Evolutionary conservation across 164 flowering plant genomes (phyloP), one percentile per base, ranked within the genome.

Genomic region (Aristolochia contorta): DNA sequence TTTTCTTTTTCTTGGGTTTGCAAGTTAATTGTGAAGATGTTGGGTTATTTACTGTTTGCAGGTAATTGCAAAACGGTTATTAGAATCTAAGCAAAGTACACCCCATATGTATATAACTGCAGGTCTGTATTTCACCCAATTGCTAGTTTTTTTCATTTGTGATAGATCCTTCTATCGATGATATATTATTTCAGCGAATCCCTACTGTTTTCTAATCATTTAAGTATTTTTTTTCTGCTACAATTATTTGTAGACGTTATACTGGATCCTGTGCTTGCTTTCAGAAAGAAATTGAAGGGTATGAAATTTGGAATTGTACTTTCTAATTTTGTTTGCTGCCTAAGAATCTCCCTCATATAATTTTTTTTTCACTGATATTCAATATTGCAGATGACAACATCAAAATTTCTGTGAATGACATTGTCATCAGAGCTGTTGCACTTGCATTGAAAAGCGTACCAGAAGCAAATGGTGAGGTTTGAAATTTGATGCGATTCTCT

Each of bases 331-430:
- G 43, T 37, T 3, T 10, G 7, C 7, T 10, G 3, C 7, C 7
- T 63, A 16, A 15, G 8, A 45, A 19, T 49, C 21, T 7, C 43
- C 43, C 43, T 37, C 1, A 8, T 8, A 37, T 37, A 37, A 37
- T 3, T 0, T 10, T 37, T n/a, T 37, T 1, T 37, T 37, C 43
- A 37, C 43, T 0, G 3, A 10, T 4, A 37, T 37, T 10, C 10
- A 37, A 4, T 37, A 57, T 66, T 73, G 54, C 96, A 92, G 98
- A 83, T 57, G 88, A 83, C 70, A 81, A 79, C 73, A 68, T 86
- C 61, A 90, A 90, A 78, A 97, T 93, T 65, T 93, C 99, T 16
- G 97, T 93, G 47, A 93, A 93, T 75, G 99, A 93, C 68, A 84
- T 93, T 52, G 87, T 93, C 70, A 84, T 93, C 67, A 93, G 90